Base-by-base conservation (phyloP, 306 rosid species). In the Vigna unguiculata region DNA sequence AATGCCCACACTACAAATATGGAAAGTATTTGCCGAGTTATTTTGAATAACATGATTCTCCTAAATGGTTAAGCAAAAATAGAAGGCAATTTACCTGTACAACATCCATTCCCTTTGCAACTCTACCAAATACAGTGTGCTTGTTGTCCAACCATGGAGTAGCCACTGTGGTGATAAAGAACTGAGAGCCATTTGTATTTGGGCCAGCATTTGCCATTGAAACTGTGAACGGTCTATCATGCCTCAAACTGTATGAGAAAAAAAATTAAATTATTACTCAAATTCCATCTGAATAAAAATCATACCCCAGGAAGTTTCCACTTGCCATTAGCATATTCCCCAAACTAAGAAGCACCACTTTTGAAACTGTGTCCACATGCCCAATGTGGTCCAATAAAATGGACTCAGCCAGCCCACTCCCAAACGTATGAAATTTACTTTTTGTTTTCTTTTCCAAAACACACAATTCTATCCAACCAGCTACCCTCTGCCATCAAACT, bases 151-250 rank as follows among this genome's bases (percentile, higher is more conserved):
- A 82, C 99, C 99, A 95, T 58, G 99, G 96, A 82, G 99, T 95
- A 75, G 99, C 99, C 64, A 92, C 99, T 13, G 99, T 95, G 64
- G 99, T 95, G 89, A 95, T 89, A 82, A 95, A 95, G 85, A 95
- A 95, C 85, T 95, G 97, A 79, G 99, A 95, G 55, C 99, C 99
- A 69, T 95, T 95, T 54, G 97, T 82, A 77, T 95, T 92, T 32
- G 82, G 93, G 32, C 99, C 99, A 0, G 97, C 99, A 83, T 95
- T 95, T 69, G 99, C 99, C 99, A 95, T 95, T 63, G 99, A 95
- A 48, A 92, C 73, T 0, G 97, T 95, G 90, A 95, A 95, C 77
- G 99, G 97, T 67, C 99, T 88, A 79, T 95, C 99, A 62, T 95
- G 99, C 82, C 99, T 89, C 79, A 92, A 87, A 74, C 99, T 95